Base-by-base conservation (phyloP, 352 stramenopile genomes). In the Phytopythium montanum region DNA sequence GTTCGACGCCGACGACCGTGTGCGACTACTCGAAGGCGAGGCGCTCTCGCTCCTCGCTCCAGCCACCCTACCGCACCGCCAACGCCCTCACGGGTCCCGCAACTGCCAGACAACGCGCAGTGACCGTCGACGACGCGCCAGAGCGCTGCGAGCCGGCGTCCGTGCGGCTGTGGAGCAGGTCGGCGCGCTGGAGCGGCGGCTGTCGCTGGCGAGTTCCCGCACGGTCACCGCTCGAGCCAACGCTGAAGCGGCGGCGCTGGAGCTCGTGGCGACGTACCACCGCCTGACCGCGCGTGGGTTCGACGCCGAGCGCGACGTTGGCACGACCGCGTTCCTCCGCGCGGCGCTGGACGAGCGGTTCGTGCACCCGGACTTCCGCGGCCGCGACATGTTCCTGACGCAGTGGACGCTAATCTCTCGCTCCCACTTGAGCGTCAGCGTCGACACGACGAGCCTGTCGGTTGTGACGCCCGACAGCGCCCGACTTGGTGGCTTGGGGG, bases 351-450 rank as follows among this genome's bases (percentile, higher is more conserved):
- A 48, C 21, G 57, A 59, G 19, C 63, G 80, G 52, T 52, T 85
- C 45, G 57, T 63, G 44, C 71, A 66, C 19, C 54, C 64, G 3
- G 75, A 85, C 29, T 80, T 71, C 61, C 56, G 55, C 5, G 75
- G 72, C 0, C 51, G 64, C 21, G 31, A 58, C 6, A 60, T 71
- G 8, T 76, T 85, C n/a, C 54, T 78, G 48, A 55, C 74, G 57
- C 75, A 85, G 60, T 85, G 70, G 69, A 63, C 77, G 26, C 64
- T 72, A 26, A 25, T 75, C 19, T 78, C 75, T 16, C 57, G 62
- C 25, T 68, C 57, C 48, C 75, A 85, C 52, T 44, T 48, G 13
- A 52, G 66, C 36, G 39, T 85, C 19, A 60, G 61, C 6, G 69
- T 69, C 36, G 53, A 68, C 16, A 41, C 56, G 12, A 48, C 62